Evolutionary conservation across 2,329 filamentous ascomycete genomes (phyloP).

Genomic region (Fonsecaea erecta): DNA sequence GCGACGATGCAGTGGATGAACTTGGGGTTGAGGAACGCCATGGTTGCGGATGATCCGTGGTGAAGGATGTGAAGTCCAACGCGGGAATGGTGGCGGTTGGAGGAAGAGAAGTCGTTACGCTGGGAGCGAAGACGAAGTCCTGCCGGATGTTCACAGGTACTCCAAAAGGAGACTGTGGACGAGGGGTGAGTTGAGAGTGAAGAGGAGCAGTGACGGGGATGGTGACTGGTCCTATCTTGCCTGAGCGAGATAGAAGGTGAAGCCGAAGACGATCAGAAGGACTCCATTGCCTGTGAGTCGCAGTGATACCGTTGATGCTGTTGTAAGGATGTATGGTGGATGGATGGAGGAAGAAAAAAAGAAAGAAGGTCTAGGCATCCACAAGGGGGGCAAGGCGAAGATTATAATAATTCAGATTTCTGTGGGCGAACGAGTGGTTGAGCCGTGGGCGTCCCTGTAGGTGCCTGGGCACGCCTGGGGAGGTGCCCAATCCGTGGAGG

Average conservation of each 20-base stretch:
- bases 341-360: slow-evolving; percentile 30
- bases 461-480: not conserved
- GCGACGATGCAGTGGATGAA: slow-evolving; percentile 40
- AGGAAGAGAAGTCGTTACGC: slow-evolving; percentile 38
- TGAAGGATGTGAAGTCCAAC: slow-evolving; percentile 43
- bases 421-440: slow-evolving; percentile 33
- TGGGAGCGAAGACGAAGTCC: slow-evolving; percentile 37
- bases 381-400: not conserved
- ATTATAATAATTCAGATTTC: slow-evolving; percentile 7
- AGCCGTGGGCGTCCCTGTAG: slow-evolving; percentile 9
- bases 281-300: slow-evolving; percentile 41
- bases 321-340: slow-evolving; percentile 26
- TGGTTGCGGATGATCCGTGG: slow-evolving; percentile 43
- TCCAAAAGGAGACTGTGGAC: slow-evolving; percentile 41
- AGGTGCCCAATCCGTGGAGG: slow-evolving; percentile 1
- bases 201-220: slow-evolving; percentile 22
- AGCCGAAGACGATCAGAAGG: slow-evolving; percentile 35
- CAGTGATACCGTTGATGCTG: slow-evolving; percentile 24
- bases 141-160: slow-evolving; percentile 40
- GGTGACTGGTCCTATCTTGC: slow-evolving; percentile 40
- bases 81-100: slow-evolving; percentile 43
- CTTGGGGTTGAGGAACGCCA: slow-evolving; percentile 44
- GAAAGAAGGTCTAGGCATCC: slow-evolving; percentile 11
- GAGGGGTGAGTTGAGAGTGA: slow-evolving; percentile 37
- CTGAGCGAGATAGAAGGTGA: slow-evolving; percentile 36